Evolutionary conservation across 148 eudicot genomes (phyloP).

Genomic region (Chenopodium formosanum): DNA sequence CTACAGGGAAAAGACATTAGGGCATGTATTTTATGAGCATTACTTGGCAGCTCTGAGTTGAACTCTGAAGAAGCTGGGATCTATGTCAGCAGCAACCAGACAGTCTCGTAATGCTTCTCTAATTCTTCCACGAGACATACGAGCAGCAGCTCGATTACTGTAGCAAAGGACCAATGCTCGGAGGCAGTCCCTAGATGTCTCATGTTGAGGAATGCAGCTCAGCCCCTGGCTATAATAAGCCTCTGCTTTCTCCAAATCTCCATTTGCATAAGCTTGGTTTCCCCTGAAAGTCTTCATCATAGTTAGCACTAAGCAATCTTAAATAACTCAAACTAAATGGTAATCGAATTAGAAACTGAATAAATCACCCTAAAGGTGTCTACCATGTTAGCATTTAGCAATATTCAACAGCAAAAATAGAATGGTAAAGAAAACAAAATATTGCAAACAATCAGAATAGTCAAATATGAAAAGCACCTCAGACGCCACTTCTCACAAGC

Average conservation of each 20-base stretch:
- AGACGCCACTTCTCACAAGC: slow-evolving; percentile 97
- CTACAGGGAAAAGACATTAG: neutral
- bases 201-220: slow-evolving; percentile 65
- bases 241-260: slow-evolving; percentile 79
- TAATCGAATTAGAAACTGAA: neutral
- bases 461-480: slow-evolving; percentile 47
- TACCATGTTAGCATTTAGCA: slow-evolving; percentile 19
- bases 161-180: slow-evolving; percentile 87
- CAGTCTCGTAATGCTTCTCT: slow-evolving; percentile 88
- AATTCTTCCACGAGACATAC: slow-evolving; percentile 78
- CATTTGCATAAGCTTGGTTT: slow-evolving; percentile 86
- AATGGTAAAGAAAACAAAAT: neutral
- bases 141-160: slow-evolving; percentile 95
- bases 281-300: slow-evolving; percentile 53
- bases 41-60: slow-evolving; percentile 96
- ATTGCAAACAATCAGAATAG: slow-evolving; percentile 1
- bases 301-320: slow-evolving; percentile 20
- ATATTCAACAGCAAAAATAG: slow-evolving; percentile 6
- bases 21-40: slow-evolving; percentile 16
- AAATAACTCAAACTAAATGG: slow-evolving; percentile 15
- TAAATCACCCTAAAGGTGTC: no score
- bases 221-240: slow-evolving; percentile 81
- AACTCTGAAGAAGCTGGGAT: slow-evolving; percentile 79
- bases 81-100: slow-evolving; percentile 63
- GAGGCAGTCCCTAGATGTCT: slow-evolving; percentile 65